Conservation (phyloP, 306 rosid species). For the Glycine latifolia region DNA sequence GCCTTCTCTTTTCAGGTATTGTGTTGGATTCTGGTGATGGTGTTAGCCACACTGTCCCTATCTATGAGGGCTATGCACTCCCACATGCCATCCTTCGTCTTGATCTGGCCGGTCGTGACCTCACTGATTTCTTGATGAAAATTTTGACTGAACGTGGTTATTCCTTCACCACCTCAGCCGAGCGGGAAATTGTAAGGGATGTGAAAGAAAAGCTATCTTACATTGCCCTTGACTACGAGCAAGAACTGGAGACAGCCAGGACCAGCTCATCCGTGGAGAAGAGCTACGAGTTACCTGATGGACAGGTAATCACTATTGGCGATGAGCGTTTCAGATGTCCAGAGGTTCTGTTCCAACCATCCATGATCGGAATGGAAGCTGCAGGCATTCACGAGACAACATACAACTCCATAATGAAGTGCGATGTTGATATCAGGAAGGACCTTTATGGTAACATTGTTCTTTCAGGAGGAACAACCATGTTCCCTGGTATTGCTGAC, state of each 20-base stretch:
- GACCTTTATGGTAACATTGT: conserved; percentile 97
- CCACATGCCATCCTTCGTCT: conserved; percentile 99
- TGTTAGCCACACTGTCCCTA: conserved; percentile 99
- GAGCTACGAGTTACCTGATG: conserved; percentile 97
- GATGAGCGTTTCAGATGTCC: conserved; percentile 99
- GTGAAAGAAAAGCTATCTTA: conserved; percentile 95
- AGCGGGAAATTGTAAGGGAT: conserved; percentile 98
- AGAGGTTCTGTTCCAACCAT: conserved; percentile 96
- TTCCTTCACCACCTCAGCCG: conserved; percentile 96
- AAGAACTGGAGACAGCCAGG: conserved; percentile 88
- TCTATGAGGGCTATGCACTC: conserved; percentile 97
- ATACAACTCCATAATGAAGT: conserved; percentile 98
- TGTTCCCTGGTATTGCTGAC: conserved; percentile 98
- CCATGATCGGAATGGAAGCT: conserved; percentile 98
- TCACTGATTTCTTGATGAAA: conserved; percentile 95
- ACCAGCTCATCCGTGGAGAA: conserved; percentile 97
- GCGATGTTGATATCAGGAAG: conserved; percentile 98
- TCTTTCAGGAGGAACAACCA: conserved; percentile 98
- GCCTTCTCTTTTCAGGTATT: conserved; percentile 68
- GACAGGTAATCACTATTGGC: conserved; percentile 96
- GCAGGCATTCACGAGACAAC: conserved; percentile 99
- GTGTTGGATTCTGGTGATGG: conserved; percentile 99
- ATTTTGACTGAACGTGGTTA: conserved; percentile 97
- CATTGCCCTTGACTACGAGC: conserved; percentile 91
- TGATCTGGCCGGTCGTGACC: conserved; percentile 97